Percentiles rank a stretch among this genome's conserved stretches.
Evolutionary conservation across 2,329 filamentous ascomycete genomes (phyloP).

Genomic region (Pseudophaeomoniella oleicola): DNA sequence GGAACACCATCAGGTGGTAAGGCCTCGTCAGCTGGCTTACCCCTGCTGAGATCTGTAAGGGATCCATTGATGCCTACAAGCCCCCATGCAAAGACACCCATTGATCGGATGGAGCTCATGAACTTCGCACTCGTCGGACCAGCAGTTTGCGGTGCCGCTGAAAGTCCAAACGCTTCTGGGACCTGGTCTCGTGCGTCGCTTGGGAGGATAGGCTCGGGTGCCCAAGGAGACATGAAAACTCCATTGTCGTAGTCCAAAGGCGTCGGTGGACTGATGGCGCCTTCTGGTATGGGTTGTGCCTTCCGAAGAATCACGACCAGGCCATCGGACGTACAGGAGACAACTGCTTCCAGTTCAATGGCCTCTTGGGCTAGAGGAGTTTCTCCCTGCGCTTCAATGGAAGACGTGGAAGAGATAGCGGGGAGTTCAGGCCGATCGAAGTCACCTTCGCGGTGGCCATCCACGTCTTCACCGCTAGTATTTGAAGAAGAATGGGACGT

Average conservation of each 20-base stretch:
- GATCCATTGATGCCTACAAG: slow-evolving; percentile 67
- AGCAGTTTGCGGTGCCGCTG: slow-evolving; percentile 25
- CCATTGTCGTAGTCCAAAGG: slow-evolving; percentile 38
- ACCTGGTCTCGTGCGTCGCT: slow-evolving; percentile 6
- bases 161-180: neutral
- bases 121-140: slow-evolving; percentile 48
- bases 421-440: slow-evolving; percentile 22
- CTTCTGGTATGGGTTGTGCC: slow-evolving; percentile 52
- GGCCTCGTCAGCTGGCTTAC: slow-evolving; percentile 48
- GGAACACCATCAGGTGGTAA: slow-evolving; percentile 46
- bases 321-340: slow-evolving; percentile 80
- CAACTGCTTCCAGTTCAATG: slow-evolving; percentile 73
- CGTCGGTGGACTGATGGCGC: slow-evolving; percentile 28
- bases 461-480: slow-evolving; percentile 25
- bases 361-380: slow-evolving; percentile 14
- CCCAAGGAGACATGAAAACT: slow-evolving; percentile 71
- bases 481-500: slow-evolving; percentile 18
- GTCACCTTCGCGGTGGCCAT: slow-evolving; percentile 24
- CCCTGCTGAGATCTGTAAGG: slow-evolving; percentile 48
- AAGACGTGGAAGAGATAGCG: slow-evolving; percentile 10
- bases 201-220: slow-evolving; percentile 44
- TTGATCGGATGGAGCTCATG: slow-evolving; percentile 68
- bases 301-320: slow-evolving; percentile 66
- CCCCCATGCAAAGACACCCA: slow-evolving; percentile 79
- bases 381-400: slow-evolving; percentile 5